A percentile compares a stretch with the other conserved stretches of the same genome.
phyloP scores from a whole-genome alignment of 169 alveolate species.

The Plasmodium knowlesi region DNA sequence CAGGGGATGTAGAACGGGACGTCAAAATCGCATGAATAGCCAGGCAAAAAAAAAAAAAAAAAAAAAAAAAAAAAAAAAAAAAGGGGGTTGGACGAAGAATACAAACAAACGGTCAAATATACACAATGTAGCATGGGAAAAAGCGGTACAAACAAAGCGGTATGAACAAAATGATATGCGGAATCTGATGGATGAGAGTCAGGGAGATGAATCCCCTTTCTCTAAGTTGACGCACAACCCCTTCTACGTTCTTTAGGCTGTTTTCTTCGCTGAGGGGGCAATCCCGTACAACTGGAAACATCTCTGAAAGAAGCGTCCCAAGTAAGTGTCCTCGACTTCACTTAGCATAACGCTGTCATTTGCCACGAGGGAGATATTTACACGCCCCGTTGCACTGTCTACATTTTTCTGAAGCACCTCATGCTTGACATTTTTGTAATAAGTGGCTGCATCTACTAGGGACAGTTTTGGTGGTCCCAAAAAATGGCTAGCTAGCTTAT shows the following conservation, averaged over 20 bases:
- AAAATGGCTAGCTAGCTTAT: conserved; percentile 40
- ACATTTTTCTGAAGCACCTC: not conserved
- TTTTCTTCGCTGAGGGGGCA: not conserved
- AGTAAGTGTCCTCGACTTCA: not conserved
- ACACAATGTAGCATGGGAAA: too few relatives aligned
- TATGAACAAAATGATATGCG: not conserved
- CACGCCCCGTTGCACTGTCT: not conserved
- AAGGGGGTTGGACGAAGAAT: too few relatives aligned
- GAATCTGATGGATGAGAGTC: not conserved
- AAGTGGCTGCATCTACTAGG: conserved; percentile 11
- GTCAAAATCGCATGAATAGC: not conserved
- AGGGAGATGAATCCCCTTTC: not conserved
- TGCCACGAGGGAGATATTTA: not conserved
- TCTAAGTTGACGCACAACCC: not conserved
- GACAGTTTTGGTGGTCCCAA: conserved; percentile 9
- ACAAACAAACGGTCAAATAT: not conserved
- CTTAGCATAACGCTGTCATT: not conserved
- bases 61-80: not conserved
- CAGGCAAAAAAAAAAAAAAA: not conserved
- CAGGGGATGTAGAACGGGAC: not conserved
- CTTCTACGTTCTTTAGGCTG: not conserved
- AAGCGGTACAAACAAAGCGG: not conserved
- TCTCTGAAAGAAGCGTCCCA: not conserved
- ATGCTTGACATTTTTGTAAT: conserved; percentile 6
- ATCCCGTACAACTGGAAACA: not conserved